A percentile compares a stretch with the other conserved stretches of the same genome.
Evolutionary conservation across 495 filamentous ascomycete genomes (phyloP).

Genomic region (Talaromyces ruber): DNA sequence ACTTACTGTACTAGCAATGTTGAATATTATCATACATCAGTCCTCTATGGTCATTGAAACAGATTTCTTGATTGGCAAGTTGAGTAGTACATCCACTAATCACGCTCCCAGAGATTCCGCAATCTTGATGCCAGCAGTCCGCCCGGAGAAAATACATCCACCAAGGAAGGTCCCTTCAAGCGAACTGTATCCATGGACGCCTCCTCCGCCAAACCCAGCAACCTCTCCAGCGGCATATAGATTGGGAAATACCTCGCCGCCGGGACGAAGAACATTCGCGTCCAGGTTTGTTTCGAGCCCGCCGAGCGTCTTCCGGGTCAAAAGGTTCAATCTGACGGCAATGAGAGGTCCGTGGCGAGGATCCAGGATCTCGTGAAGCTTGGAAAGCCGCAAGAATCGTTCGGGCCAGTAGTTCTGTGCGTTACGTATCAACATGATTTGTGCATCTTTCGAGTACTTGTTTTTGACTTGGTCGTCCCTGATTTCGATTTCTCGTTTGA

Average conservation of each 20-base stretch:
- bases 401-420: conserved; percentile 42
- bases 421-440: conserved; percentile 42
- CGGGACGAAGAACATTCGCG: conserved; percentile 34
- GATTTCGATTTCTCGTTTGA: conserved; percentile 30
- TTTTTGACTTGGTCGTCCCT: conserved; percentile 41
- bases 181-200: conserved; percentile 42
- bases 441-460: conserved; percentile 41
- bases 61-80: no score
- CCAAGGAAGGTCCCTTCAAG: conserved; percentile 42
- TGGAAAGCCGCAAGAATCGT: conserved; percentile 26
- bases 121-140: conserved; percentile 32
- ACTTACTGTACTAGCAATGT: no score
- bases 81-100: no score
- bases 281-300: conserved; percentile 41
- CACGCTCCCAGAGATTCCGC: conserved; percentile 3
- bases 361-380: conserved; percentile 37
- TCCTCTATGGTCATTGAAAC: not conserved
- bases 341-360: conserved; percentile 34
- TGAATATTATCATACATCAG: not conserved
- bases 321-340: conserved; percentile 41
- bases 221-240: conserved; percentile 45
- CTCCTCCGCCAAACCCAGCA: conserved; percentile 44
- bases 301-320: conserved; percentile 44
- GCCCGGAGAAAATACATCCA: conserved; percentile 43
- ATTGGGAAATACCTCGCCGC: conserved; percentile 33